A percentile compares a stretch with the other conserved stretches of the same genome.
Evolutionary conservation across 2,329 filamentous ascomycete species (phyloP).

Genomic region (Helicocarpus griseus): DNA sequence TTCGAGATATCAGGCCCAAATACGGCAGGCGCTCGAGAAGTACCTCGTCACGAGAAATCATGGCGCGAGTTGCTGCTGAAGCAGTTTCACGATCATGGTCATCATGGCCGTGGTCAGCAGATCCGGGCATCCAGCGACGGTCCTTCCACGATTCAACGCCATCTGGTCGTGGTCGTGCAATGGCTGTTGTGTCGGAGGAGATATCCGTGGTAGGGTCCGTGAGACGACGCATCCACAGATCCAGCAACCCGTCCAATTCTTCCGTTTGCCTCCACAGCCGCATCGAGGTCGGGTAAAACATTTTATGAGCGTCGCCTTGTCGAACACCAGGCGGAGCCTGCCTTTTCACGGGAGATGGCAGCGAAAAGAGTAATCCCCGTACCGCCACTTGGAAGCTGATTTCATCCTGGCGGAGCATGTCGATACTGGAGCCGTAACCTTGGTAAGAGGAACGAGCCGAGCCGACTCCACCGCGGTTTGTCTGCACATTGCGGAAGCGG

Average conservation of each 20-base stretch:
- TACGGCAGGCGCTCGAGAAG: slow-evolving; percentile 82
- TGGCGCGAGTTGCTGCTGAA: slow-evolving; percentile 15
- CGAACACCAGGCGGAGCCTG: slow-evolving; percentile 30
- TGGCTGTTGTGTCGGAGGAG: not conserved
- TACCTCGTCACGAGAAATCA: slow-evolving; percentile 28
- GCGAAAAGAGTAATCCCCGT: slow-evolving; percentile 70
- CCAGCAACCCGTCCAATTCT: slow-evolving; percentile 63
- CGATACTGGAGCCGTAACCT: slow-evolving; percentile 52
- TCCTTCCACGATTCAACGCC: slow-evolving; percentile 31
- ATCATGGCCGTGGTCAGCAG: slow-evolving; percentile 4
- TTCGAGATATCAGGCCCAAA: slow-evolving; percentile 54
- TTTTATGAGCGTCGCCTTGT: slow-evolving; percentile 60
- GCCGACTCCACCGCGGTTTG: slow-evolving; percentile 43
- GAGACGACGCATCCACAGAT: slow-evolving; percentile 29
- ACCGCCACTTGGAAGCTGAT: slow-evolving; percentile 88
- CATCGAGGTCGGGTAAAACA: slow-evolving; percentile 83
- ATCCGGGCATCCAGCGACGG: not conserved
- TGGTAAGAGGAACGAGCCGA: slow-evolving; percentile 37
- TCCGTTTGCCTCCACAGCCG: slow-evolving; percentile 77
- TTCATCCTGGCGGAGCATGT: slow-evolving; percentile 80
- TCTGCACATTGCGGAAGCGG: slow-evolving; percentile 17
- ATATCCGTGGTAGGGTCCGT: slow-evolving; percentile 25
- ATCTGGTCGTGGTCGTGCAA: slow-evolving; percentile 6
- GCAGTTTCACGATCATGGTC: slow-evolving; percentile 1
- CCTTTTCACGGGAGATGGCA: slow-evolving; percentile 76